Base-by-base conservation (phyloP, 345 rosid species). In the Trapa bicornis region DNA sequence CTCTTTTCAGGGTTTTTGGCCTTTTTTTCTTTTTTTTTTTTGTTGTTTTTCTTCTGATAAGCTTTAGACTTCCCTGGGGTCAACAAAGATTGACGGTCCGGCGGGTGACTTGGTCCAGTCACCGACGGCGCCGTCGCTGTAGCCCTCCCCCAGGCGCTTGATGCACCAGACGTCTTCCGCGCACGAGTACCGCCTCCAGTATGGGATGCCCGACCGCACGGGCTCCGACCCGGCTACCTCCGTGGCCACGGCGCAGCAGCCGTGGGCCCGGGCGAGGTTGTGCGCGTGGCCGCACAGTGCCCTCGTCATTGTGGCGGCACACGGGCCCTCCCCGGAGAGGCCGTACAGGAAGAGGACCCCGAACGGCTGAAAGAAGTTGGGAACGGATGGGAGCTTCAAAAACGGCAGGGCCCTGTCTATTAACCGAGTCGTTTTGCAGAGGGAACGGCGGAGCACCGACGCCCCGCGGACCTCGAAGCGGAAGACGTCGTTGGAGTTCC, bases 21-120 rank as follows among this genome's bases (percentile, higher is more conserved):
- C 29, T 22, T 22, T 22, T 22, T 22, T 22, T 22, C 29, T 22
- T 22, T 22, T 22, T 22, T 22, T 22, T 22, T 22, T 22, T 22
- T 22, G 29, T 22, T 22, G 29, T 22, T 22, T 22, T 22, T 22
- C 29, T 22, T 22, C 29, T 22, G 29, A 22, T 22, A 22, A 22
- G 29, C 29, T 13, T 45, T 65, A 94, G 69, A 91, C 66, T 62
- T 94, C 99, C 72, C 99, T 86, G 33, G 99, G 99, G 85, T 94
- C 99, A 71, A 94, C 97, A 75, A 94, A 94, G 80, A 94, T 82
- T 52, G 99, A 91, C 80, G 73, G 61, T 56, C 82, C 96, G 50
- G 96, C 81, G n/a, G 85, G 77, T 71, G 99, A 94, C 74, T 87
- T 94, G 13, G 96, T 89, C 99, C 99, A 94, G 79, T 94, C 99